Conservation (phyloP, 225 moss, liverwort and hornwort genomes). For the Rhytidiadelphus loreus region DNA sequence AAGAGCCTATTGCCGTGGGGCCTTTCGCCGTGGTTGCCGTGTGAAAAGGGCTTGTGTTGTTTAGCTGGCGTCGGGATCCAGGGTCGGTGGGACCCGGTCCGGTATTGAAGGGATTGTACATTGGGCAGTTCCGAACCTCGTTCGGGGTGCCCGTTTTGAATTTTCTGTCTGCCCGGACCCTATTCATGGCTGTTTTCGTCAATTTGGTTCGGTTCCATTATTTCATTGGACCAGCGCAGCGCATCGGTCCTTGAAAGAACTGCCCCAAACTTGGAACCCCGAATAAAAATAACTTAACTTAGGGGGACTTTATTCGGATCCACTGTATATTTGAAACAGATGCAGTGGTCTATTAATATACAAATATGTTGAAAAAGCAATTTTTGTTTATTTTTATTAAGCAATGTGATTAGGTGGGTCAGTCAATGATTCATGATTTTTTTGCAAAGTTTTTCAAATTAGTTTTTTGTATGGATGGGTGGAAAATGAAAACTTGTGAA, state of each 20-base stretch:
- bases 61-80: neutral
- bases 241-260: neutral
- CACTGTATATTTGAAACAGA: neutral
- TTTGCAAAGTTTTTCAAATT: neutral
- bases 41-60: neutral
- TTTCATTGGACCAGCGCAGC: neutral
- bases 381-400: neutral
- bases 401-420: too few species aligned
- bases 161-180: neutral
- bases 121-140: neutral
- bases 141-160: neutral
- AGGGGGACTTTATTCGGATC: neutral
- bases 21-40: neutral
- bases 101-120: neutral
- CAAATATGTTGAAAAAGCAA: neutral
- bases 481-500: neutral
- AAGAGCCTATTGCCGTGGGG: neutral
- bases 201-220: neutral
- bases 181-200: neutral
- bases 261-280: neutral
- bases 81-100: neutral
- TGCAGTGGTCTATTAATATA: neutral
- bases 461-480: fast-evolving
- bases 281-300: neutral
- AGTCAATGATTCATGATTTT: fast-evolving